Base-by-base conservation (phyloP, 768 basidiomycete genomes). In the Roridomyces roridus region DNA sequence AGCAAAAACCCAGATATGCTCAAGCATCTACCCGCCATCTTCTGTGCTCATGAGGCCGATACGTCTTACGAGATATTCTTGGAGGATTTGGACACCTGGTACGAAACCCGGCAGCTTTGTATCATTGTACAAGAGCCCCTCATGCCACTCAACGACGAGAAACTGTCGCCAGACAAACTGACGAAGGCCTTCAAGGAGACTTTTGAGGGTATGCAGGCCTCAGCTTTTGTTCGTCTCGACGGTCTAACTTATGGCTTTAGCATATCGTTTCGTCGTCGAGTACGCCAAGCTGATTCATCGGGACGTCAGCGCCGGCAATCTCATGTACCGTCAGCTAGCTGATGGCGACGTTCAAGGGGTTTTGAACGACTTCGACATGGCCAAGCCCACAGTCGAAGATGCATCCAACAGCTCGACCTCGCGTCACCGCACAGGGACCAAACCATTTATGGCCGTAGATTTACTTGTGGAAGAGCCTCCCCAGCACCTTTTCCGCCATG, bases 391-490 rank as follows among this genome's bases (percentile, higher is more conserved):
- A 40, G 8, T 7, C 6, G n/a, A n/a, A n/a, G n/a, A n/a, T n/a
- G n/a, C n/a, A n/a, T n/a, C n/a, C n/a, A n/a, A n/a, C n/a, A n/a
- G n/a, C n/a, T n/a, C n/a, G n/a, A n/a, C n/a, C n/a, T n/a, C n/a
- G 15, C 34, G 42, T 1, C 50, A 43, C 12, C 40, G 41, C 6
- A 51, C 50, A 18, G 40, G 40, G 12, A 51, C 31, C 10, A 12
- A 21, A 18, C 50, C 50, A 15, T 51, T 14, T 26, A 51, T 51
- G 49, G 49, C 49, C 14, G 6, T 20, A 18, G 49, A 51, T 20
- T 39, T 51, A 12, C 46, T 36, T 51, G 15, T n/a, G 17, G 2
- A 23, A 14, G 17, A 24, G 17, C 49, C 40, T 23, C 49, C 49
- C 11, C 8, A 18, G 4, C 49, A 51, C 35, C 6, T 42, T 6